Percentiles rank a stretch among this genome's conserved stretches.
Evolutionary conservation across 441 rosid genomes (phyloP).

Genomic region (Syzygium syzygioides): DNA sequence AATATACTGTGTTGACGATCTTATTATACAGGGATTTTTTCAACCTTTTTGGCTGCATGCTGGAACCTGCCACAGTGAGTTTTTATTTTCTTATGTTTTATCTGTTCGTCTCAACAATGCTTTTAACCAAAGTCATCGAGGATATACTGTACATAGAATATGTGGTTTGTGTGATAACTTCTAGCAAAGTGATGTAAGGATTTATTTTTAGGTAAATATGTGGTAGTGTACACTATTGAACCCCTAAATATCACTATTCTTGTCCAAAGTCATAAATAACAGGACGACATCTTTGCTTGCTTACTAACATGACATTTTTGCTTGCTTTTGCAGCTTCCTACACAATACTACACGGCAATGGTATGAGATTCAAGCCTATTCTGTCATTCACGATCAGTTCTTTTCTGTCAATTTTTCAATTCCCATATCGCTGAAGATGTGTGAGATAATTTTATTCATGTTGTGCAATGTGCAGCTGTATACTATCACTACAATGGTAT

Average conservation of each 20-base stretch:
- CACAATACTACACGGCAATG: conserved; percentile 74
- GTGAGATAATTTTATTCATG: neutral
- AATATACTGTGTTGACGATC: neutral
- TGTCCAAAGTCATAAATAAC: neutral
- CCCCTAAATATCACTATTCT: neutral
- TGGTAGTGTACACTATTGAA: neutral
- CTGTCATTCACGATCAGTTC: neutral
- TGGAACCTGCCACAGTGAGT: conserved; percentile 89
- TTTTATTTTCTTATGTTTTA: neutral
- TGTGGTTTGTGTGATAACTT: neutral
- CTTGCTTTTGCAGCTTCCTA: conserved; percentile 72
- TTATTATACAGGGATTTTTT: conserved; percentile 57
- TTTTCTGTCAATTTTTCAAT: neutral
- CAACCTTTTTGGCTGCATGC: conserved; percentile 65
- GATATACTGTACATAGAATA: neutral
- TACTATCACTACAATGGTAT: conserved; percentile 47
- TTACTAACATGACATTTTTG: neutral
- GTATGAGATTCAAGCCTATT: conserved; percentile 21
- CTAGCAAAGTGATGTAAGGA: neutral
- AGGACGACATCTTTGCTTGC: neutral
- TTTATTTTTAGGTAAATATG: neutral
- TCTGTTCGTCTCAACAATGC: neutral
- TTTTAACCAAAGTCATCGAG: neutral
- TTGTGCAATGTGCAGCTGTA: conserved; percentile 42
- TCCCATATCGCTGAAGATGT: neutral